Evolutionary conservation across 345 rosid genomes (phyloP).

Genomic region (Stellera chamaejasme): DNA sequence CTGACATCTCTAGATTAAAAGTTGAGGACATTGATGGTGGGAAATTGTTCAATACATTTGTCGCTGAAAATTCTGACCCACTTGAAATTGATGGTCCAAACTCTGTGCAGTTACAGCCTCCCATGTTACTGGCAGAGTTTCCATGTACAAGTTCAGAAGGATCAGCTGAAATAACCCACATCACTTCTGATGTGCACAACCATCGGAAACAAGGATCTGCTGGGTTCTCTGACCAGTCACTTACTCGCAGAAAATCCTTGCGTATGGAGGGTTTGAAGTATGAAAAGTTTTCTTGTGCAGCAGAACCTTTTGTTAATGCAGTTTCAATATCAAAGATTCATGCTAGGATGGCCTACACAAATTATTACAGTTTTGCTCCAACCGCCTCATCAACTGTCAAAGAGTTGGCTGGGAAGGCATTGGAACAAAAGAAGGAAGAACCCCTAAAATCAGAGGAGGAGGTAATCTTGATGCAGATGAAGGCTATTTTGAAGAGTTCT

Average conservation of each 20-base stretch:
- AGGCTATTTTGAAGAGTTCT: slow-evolving; percentile 58
- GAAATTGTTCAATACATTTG: slow-evolving; percentile 28
- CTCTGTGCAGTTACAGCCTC: slow-evolving; percentile 23
- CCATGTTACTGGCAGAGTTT: slow-evolving; percentile 26
- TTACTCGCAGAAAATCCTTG: slow-evolving; percentile 15
- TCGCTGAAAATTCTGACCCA: slow-evolving; percentile 30
- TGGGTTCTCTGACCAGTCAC: slow-evolving; percentile 22
- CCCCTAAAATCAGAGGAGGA: slow-evolving; percentile 58
- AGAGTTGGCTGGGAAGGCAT: slow-evolving; percentile 50
- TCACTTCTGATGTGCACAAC: slow-evolving; percentile 31
- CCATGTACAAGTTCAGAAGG: slow-evolving; percentile 46
- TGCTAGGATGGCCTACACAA: slow-evolving; percentile 41
- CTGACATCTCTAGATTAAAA: slow-evolving; percentile 18
- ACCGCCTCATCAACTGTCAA: slow-evolving; percentile 56
- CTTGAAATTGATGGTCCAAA: slow-evolving; percentile 19
- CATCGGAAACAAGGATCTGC: slow-evolving; percentile 28
- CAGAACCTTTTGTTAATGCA: slow-evolving; percentile 20
- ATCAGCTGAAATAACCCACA: slow-evolving; percentile 48
- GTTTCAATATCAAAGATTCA: slow-evolving; percentile 24
- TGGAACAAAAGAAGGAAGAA: slow-evolving; percentile 28
- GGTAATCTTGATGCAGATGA: slow-evolving; percentile 57
- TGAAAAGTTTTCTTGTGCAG: slow-evolving; percentile 15
- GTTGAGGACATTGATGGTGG: slow-evolving; percentile 25
- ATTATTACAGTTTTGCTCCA: slow-evolving; percentile 66
- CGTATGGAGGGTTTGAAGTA: slow-evolving; percentile 16